Base-by-base conservation (phyloP, 148 eudicot species). In the Nepenthes mirabilis region DNA sequence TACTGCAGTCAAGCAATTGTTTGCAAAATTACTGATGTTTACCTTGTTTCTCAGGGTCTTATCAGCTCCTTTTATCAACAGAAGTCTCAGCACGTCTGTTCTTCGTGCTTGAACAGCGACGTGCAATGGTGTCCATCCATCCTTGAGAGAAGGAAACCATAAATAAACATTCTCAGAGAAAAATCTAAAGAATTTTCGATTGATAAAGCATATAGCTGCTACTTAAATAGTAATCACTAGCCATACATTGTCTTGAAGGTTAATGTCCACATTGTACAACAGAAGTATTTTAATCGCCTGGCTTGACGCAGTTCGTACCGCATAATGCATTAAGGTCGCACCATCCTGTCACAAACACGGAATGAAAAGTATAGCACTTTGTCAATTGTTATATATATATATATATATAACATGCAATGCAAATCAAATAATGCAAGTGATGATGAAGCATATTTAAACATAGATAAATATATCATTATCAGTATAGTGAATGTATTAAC, bases 121-220 rank as follows among this genome's bases (percentile, higher is more conserved):
- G 84, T 93, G 99, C 69, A 93, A 64, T 13, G 99, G 85, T 9
- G 87, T 86, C 99, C 99, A 93, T 5, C 99, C 99, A 64, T 88
- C 96, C 99, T 93, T 66, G 14, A 49, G 72, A 56, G 47, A 12
- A 49, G 33, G 35, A 60, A 33, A 57, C 47, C 63, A 50, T 6
- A 50, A 23, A 23, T 0, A 23, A 23, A 23, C 23, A 23, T 23
- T 23, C 23, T 23, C 23, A 23, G 23, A 23, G 23, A 23, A 23
- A 23, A 23, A 23, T 23, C 23, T 23, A 23, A 23, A 23, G 23
- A 23, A 23, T 23, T 23, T 23, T 23, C 23, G 23, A 23, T 23
- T 23, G 23, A 23, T 23, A 23, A 23, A 23, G 23, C 23, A 23
- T 23, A 23, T 23, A 23, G 23, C 23, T 23, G 23, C 23, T 23